Evolutionary conservation across 2,329 filamentous ascomycete species (phyloP).

Genomic region (Aspergillus hortae): DNA sequence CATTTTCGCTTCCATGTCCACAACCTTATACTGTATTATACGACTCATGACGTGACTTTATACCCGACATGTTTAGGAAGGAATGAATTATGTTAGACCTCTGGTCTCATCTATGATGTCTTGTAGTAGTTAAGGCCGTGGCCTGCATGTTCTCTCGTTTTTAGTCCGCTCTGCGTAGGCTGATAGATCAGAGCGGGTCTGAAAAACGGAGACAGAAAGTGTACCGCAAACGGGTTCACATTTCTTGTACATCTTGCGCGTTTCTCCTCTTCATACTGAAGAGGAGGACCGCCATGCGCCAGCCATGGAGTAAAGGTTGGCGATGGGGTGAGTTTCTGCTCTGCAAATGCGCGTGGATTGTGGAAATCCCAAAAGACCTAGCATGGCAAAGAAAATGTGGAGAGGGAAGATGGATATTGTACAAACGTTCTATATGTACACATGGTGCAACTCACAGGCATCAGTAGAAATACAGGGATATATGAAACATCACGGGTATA

Average conservation of each 20-base stretch:
- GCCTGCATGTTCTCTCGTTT: conserved; percentile 50
- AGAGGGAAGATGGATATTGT: conserved; percentile 18
- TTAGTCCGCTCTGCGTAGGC: conserved; percentile 55
- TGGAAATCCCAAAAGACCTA: neutral
- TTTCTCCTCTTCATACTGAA: conserved; percentile 10
- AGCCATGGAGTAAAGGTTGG: conserved; percentile 45
- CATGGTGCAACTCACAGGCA: neutral
- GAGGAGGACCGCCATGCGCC: conserved; percentile 46
- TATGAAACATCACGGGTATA: conserved; percentile 3
- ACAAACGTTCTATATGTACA: conserved; percentile 24
- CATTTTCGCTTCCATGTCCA: neutral
- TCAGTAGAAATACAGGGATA: conserved; percentile 10
- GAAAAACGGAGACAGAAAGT: conserved; percentile 47
- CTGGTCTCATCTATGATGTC: neutral
- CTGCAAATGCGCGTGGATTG: conserved; percentile 22
- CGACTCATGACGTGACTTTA: conserved; percentile 12
- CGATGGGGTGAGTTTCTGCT: conserved; percentile 52
- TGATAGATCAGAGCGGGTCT: conserved; percentile 50
- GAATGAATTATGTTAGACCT: neutral
- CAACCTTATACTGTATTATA: conserved; percentile 8
- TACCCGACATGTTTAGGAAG: conserved; percentile 6
- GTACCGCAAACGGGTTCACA: conserved; percentile 28
- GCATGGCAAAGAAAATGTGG: neutral
- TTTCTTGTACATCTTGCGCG: conserved; percentile 49
- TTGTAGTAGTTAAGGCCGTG: neutral